These are phyloP conservation scores for Cystofilobasidium macerans DNA, from an alignment of 768 basidiomycete species.

Conservation along the genomic window DNA sequence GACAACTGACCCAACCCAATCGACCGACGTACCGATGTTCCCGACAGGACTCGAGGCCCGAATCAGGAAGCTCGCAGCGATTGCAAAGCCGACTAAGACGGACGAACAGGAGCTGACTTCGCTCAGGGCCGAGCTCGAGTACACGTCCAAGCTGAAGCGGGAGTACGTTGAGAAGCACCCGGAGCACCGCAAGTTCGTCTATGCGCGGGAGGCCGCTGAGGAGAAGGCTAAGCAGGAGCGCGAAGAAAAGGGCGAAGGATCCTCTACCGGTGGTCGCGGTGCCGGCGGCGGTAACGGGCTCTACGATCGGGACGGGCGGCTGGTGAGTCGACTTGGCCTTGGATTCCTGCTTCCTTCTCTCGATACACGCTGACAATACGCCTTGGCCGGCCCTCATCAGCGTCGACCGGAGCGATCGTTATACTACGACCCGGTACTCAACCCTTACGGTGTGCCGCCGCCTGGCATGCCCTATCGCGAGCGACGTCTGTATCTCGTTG, in stretches of 20 bases:
- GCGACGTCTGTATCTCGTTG: constrained; percentile 57
- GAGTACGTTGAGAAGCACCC: constrained; percentile 89
- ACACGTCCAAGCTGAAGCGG: constrained; percentile 74
- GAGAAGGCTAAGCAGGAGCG: constrained; percentile 36
- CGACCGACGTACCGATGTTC: too few species aligned
- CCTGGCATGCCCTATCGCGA: constrained; percentile 96
- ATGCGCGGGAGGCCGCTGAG: constrained; percentile 41
- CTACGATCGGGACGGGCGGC: constrained; percentile 69
- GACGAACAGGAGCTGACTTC: constrained; percentile 58
- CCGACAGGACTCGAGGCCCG: constrained; percentile 81
- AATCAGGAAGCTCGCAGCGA: constrained; percentile 41
- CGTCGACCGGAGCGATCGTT: constrained; percentile 63
- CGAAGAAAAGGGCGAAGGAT: constrained; percentile 37
- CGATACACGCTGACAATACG: background rate
- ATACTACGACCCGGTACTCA: constrained; percentile 87
- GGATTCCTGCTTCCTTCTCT: background rate
- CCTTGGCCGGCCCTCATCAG: background rate
- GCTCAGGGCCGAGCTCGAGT: constrained; percentile 65
- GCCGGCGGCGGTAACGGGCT: constrained; percentile 38
- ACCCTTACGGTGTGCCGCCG: constrained; percentile 83
- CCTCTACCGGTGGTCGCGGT: constrained; percentile 33
- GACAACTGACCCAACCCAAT: too few species aligned
- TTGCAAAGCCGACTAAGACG: constrained; percentile 34
- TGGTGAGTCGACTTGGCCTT: constrained; percentile 40
- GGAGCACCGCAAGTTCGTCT: constrained; percentile 77